These are phyloP conservation scores for Coemansia asiatica DNA, from an alignment of 192 early-diverging fungal genomes.

Conservation along the genomic window DNA sequence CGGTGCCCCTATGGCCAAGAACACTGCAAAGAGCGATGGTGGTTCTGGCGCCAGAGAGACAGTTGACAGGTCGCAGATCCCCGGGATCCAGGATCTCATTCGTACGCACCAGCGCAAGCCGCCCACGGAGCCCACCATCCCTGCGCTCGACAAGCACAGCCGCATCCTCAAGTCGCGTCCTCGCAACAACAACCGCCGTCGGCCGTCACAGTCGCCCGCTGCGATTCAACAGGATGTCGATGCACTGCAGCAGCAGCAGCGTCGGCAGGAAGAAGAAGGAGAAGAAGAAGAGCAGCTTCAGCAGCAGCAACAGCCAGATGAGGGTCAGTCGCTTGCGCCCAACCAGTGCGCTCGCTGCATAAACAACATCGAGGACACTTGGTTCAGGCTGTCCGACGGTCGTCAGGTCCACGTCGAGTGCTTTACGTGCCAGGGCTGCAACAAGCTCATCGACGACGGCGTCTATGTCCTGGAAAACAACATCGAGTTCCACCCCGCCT, in stretches of 20 bases:
- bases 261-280: no score
- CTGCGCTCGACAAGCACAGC: constrained; percentile 46
- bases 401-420: constrained; percentile 58
- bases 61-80: constrained; percentile 24
- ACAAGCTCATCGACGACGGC: constrained; percentile 53
- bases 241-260: not conserved
- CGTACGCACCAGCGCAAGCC: constrained; percentile 50
- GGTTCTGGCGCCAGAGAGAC: not conserved
- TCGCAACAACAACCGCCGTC: constrained; percentile 44
- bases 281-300: not conserved
- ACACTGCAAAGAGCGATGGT: not conserved
- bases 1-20: not conserved
- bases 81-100: constrained; percentile 44
- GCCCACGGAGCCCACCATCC: constrained; percentile 44
- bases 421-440: constrained; percentile 55
- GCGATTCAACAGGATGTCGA: not conserved
- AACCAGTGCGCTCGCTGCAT: constrained; percentile 51
- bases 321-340: constrained; percentile 13
- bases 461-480: constrained; percentile 51
- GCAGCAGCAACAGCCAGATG: constrained; percentile 6
- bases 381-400: constrained; percentile 56
- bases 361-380: constrained; percentile 45
- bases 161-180: constrained; percentile 49
- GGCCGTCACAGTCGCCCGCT: constrained; percentile 16
- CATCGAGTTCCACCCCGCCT: constrained; percentile 52